Conservation (phyloP, 371 early-diverging fungal species). For the Mucor irregularis region DNA sequence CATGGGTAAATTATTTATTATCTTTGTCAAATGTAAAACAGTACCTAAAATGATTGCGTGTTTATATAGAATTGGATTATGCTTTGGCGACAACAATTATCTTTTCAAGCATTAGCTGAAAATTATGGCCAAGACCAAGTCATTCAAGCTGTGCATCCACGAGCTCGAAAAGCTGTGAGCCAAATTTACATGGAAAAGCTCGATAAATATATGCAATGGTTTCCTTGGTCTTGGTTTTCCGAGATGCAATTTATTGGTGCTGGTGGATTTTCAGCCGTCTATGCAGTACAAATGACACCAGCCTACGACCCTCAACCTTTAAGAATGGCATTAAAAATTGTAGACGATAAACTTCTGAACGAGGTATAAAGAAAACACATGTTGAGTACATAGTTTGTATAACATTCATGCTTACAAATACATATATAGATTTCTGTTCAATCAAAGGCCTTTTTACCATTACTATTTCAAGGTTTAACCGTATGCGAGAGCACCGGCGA, state of each 20-base stretch:
- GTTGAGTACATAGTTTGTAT: not conserved
- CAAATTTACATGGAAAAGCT: slow-evolving; percentile 39
- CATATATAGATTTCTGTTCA: slow-evolving; percentile 42
- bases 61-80: slow-evolving; percentile 40
- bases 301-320: slow-evolving; percentile 42
- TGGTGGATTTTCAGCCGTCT: slow-evolving; percentile 53
- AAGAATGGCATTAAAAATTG: slow-evolving; percentile 43
- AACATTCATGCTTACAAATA: not conserved
- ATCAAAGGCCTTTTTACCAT: slow-evolving; percentile 45
- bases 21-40: too few relatives aligned
- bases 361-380: slow-evolving; percentile 25
- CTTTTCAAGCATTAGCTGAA: slow-evolving; percentile 30
- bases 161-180: slow-evolving; percentile 37
- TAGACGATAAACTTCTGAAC: slow-evolving; percentile 48
- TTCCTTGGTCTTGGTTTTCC: slow-evolving; percentile 51
- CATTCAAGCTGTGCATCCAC: slow-evolving; percentile 29
- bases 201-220: slow-evolving; percentile 50
- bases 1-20: slow-evolving; percentile 38
- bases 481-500: slow-evolving; percentile 53
- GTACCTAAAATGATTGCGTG: not conserved
- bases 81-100: slow-evolving; percentile 47
- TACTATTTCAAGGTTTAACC: slow-evolving; percentile 48
- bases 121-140: slow-evolving; percentile 39
- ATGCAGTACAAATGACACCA: slow-evolving; percentile 35
- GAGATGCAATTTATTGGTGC: slow-evolving; percentile 53